phyloP scores from a whole-genome alignment of 2,329 filamentous ascomycete genomes.

The Gnomoniopsis smithogilvyi region DNA sequence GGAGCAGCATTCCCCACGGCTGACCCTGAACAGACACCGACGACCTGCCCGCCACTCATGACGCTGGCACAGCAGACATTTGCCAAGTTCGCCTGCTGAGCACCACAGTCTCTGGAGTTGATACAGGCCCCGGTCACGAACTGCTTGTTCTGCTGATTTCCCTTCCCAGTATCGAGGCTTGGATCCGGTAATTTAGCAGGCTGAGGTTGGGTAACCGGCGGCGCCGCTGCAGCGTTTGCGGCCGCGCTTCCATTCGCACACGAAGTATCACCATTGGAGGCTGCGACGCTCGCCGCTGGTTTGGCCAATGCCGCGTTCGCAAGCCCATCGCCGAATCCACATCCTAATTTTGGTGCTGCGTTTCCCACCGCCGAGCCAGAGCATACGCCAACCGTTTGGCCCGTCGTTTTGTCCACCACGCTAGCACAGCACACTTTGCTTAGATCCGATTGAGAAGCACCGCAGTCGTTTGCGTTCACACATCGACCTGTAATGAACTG shows the following conservation, averaged over 20 bases:
- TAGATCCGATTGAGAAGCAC: conserved; percentile 2
- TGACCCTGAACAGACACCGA: not conserved
- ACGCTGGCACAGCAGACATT: conserved; percentile 1
- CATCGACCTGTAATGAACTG: conserved; percentile 13
- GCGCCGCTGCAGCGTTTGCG: not conserved
- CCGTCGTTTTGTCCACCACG: not conserved
- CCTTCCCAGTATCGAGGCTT: not conserved
- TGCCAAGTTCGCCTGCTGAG: not conserved
- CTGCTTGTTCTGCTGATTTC: conserved; percentile 12
- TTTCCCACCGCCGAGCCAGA: conserved; percentile 8
- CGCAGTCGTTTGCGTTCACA: conserved; percentile 3
- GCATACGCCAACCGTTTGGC: conserved; percentile 4
- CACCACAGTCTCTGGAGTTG: conserved; percentile 3
- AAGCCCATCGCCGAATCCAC: conserved; percentile 9
- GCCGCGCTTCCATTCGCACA: not conserved
- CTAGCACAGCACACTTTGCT: conserved; percentile 12
- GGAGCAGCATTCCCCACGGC: not conserved
- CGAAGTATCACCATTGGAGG: not conserved
- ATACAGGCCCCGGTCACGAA: conserved; percentile 10
- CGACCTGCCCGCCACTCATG: not conserved
- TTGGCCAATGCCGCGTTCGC: not conserved
- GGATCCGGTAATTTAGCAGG: conserved; percentile 5
- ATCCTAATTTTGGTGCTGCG: conserved; percentile 7
- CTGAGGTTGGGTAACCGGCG: conserved; percentile 3
- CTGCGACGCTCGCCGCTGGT: not conserved